A percentile compares a stretch with the other conserved stretches of the same genome.
Conservation (phyloP, 2,329 filamentous ascomycete species). For the Hymenoscyphus repandus region DNA sequence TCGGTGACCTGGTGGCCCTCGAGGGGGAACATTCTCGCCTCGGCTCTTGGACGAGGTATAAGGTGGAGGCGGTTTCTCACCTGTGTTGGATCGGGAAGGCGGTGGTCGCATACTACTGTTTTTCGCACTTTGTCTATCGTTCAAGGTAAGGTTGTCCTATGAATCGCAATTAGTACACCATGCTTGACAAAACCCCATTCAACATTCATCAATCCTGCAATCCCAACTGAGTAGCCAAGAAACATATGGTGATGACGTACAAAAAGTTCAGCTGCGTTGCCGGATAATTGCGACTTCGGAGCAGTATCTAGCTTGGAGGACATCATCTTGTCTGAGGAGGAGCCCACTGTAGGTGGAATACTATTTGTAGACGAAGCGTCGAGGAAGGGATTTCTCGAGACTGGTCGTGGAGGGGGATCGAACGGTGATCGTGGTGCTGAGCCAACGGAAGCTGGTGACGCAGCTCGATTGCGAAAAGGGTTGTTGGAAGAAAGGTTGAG, state of each 20-base stretch:
- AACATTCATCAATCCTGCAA: background rate
- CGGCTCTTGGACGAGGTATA: constrained; percentile 29
- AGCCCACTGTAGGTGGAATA: constrained; percentile 19
- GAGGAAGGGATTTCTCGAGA: constrained; percentile 73
- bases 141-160: constrained; percentile 63
- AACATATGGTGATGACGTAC: constrained; percentile 48
- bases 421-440: constrained; percentile 48
- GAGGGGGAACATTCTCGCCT: constrained; percentile 45
- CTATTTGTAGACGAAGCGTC: constrained; percentile 39
- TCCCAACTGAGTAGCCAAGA: background rate
- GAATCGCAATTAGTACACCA: constrained; percentile 29
- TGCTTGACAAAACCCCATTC: background rate
- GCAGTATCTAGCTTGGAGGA: constrained; percentile 37
- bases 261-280: constrained; percentile 66
- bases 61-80: constrained; percentile 39
- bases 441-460: constrained; percentile 48
- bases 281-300: constrained; percentile 38
- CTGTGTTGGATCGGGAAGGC: constrained; percentile 33
- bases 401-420: constrained; percentile 51
- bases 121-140: constrained; percentile 47
- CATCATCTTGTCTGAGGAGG: constrained; percentile 42
- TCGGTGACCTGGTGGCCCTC: constrained; percentile 42
- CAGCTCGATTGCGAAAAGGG: constrained; percentile 69
- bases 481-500: constrained; percentile 71
- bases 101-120: constrained; percentile 29